These are phyloP conservation scores for Aspergillus chevalieri DNA, from an alignment of 2,329 filamentous ascomycete species.

Conservation along the genomic window DNA sequence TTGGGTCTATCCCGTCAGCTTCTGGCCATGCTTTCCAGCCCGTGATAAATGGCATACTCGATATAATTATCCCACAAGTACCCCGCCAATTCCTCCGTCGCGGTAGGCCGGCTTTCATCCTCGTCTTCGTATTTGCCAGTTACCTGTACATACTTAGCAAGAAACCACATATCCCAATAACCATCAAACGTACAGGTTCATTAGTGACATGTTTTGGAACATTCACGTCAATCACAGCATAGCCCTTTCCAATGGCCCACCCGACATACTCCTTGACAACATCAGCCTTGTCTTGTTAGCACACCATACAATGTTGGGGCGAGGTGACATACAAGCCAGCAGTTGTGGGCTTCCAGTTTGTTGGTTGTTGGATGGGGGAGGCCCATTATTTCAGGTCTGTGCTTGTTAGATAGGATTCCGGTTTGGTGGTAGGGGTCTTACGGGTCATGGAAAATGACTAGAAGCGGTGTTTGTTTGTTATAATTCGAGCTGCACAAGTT, in stretches of 20 bases:
- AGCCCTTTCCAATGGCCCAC: constrained; percentile 71
- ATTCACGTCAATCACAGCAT: constrained; percentile 86
- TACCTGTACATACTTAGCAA: constrained; percentile 27
- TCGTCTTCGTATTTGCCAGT: constrained; percentile 40
- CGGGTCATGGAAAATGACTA: constrained; percentile 90
- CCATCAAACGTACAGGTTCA: constrained; percentile 47
- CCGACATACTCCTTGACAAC: constrained; percentile 72
- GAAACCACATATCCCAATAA: background rate
- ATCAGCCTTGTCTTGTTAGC: constrained; percentile 61
- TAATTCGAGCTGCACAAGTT: constrained; percentile 53
- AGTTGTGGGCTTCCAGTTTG: constrained; percentile 72
- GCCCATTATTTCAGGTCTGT: constrained; percentile 63
- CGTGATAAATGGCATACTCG: constrained; percentile 46
- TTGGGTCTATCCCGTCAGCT: constrained; percentile 45
- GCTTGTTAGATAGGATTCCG: background rate
- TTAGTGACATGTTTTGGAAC: constrained; percentile 70
- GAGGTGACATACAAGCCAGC: constrained; percentile 66
- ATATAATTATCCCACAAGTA: constrained; percentile 98
- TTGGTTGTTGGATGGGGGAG: constrained; percentile 65
- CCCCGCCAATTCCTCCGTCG: constrained; percentile 64
- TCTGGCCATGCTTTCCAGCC: constrained; percentile 1
- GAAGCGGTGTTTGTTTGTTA: constrained; percentile 58
- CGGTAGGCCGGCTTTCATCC: constrained; percentile 46
- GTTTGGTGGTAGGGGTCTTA: constrained; percentile 40
- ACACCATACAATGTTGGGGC: constrained; percentile 10